phyloP scores from a whole-genome alignment of 139 green algal genomes.

The Raphidocelis subcapitata region DNA sequence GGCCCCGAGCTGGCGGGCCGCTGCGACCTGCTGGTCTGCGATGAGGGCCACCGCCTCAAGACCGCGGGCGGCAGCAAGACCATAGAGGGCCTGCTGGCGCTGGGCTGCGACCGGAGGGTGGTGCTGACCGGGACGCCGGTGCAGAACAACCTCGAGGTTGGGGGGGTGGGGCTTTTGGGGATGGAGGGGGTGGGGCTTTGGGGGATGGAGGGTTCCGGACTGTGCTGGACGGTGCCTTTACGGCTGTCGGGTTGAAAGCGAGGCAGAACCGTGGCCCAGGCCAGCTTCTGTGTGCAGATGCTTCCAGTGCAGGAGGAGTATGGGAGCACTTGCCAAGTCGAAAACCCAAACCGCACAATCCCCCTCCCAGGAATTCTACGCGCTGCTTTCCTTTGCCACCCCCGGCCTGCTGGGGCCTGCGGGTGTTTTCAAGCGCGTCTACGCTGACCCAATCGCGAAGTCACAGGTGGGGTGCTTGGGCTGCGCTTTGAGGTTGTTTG shows the following conservation, averaged over 20 bases:
- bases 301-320: no score
- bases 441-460: slow-evolving; percentile 22
- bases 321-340: no score
- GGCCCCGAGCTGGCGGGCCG: slow-evolving; percentile 38
- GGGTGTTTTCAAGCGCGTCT: slow-evolving; percentile 70
- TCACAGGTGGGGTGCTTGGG: no score
- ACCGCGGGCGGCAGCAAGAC: slow-evolving; percentile 79
- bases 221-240: no score
- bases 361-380: slow-evolving; percentile 18
- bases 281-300: no score
- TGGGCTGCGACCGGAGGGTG: slow-evolving; percentile 67
- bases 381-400: slow-evolving; percentile 71
- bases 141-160: slow-evolving; percentile 78
- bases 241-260: no score
- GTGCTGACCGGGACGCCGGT: slow-evolving; percentile 79
- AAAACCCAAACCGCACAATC: not conserved
- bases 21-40: slow-evolving; percentile 78
- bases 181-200: not conserved
- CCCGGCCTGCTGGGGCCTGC: slow-evolving; percentile 65
- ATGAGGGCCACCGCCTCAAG: slow-evolving; percentile 90
- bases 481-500: no score
- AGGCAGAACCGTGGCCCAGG: no score
- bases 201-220: no score
- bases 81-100: slow-evolving; percentile 61
- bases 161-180: not conserved